Evolutionary conservation across 768 basidiomycete species (phyloP).

Genomic region (Inosperma sp.): DNA sequence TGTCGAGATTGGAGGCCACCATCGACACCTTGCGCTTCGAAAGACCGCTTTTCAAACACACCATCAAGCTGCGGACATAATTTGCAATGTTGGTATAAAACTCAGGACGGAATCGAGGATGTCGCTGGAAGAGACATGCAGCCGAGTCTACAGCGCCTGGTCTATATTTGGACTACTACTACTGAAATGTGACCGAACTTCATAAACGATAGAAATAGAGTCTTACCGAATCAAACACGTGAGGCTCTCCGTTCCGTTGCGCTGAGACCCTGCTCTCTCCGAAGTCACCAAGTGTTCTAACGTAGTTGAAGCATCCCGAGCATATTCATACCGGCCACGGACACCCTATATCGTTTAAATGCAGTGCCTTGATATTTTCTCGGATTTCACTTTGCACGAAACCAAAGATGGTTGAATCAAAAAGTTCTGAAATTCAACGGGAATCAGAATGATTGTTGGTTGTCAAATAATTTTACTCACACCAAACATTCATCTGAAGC

Average conservation of each 20-base stretch:
- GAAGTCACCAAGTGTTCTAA: constrained; percentile 56
- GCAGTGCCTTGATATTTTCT: constrained; percentile 57
- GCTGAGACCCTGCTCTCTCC: constrained; percentile 36
- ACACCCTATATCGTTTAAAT: constrained; percentile 48
- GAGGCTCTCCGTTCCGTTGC: constrained; percentile 55
- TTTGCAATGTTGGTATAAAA: too few relatives aligned
- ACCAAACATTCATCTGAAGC: constrained; percentile 86
- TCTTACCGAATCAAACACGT: constrained; percentile 62
- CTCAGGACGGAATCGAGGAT: too few relatives aligned
- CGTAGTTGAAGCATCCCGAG: constrained; percentile 43
- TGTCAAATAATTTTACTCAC: constrained; percentile 19
- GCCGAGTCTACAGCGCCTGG: too few relatives aligned
- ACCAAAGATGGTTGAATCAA: constrained; percentile 64
- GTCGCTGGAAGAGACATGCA: too few relatives aligned
- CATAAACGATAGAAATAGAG: background rate
- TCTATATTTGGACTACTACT: too few relatives aligned
- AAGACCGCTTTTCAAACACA: too few relatives aligned
- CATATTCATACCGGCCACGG: constrained; percentile 47
- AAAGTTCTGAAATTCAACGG: constrained; percentile 49
- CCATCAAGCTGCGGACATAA: too few relatives aligned
- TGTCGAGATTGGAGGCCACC: too few relatives aligned
- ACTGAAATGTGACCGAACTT: too few relatives aligned
- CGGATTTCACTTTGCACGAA: constrained; percentile 71
- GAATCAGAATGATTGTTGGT: constrained; percentile 1
- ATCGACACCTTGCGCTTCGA: too few relatives aligned